Evolutionary conservation across 176 grass and related monocot genomes (phyloP).

Genomic region (Oryza longistaminata): DNA sequence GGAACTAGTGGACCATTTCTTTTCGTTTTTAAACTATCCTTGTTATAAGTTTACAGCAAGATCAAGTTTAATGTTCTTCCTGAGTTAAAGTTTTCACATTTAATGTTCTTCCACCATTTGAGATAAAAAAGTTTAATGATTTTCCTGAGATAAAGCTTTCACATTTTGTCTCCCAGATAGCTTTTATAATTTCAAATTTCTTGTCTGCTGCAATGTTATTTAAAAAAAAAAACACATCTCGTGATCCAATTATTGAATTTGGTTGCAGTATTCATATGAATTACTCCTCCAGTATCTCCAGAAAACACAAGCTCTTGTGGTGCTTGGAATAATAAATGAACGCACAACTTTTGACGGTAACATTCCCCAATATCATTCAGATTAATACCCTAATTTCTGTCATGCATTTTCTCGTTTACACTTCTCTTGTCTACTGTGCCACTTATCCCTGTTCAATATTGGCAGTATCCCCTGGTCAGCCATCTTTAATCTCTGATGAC

Average conservation of each 20-base stretch:
- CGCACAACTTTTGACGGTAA: slow-evolving; percentile 93
- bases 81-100: background rate
- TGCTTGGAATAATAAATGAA: slow-evolving; percentile 91
- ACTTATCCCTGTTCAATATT: slow-evolving; percentile 41
- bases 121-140: too few relatives aligned
- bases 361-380: slow-evolving; percentile 12
- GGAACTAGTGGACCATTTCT: background rate
- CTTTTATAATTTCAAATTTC: slow-evolving; percentile 19
- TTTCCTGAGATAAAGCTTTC: background rate
- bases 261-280: slow-evolving; percentile 88
- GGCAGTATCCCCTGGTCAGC: slow-evolving; percentile 76
- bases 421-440: slow-evolving; percentile 26
- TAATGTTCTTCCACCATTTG: too few relatives aligned
- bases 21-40: background rate
- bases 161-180: background rate
- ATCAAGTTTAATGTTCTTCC: background rate
- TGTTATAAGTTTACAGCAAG: background rate
- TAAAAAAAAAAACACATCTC: background rate
- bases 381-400: background rate
- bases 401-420: slow-evolving; percentile 32
- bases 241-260: background rate
- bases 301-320: slow-evolving; percentile 78
- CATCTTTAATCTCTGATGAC: slow-evolving; percentile 82
- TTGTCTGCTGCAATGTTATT: slow-evolving; percentile 24
- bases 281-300: slow-evolving; percentile 91